phyloP scores from a whole-genome alignment of 2,329 filamentous ascomycete species.

The Fusarium citri region DNA sequence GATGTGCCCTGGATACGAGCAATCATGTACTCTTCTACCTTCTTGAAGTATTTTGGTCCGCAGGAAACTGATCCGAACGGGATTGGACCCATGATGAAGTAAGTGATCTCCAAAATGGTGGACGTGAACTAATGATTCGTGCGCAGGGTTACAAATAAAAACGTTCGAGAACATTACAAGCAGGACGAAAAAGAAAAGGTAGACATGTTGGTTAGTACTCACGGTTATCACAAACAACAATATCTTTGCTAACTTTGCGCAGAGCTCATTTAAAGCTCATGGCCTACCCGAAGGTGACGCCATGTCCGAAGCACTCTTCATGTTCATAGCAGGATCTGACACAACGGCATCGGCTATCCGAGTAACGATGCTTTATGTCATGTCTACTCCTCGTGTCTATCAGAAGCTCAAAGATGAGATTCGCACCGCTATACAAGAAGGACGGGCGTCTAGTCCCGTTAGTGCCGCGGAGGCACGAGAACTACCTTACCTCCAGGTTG shows the following conservation, averaged over 20 bases:
- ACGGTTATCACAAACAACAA: accelerated
- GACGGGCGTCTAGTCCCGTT: not conserved
- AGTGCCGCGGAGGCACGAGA: conserved; percentile 1
- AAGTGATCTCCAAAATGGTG: not conserved
- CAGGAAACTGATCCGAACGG: not conserved
- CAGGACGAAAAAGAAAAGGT: not conserved
- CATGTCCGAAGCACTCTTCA: not conserved
- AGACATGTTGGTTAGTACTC: not conserved
- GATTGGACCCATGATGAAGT: conserved; percentile 6
- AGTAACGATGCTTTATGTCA: not conserved
- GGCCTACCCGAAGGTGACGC: not conserved
- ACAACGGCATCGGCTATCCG: not conserved
- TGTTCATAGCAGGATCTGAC: conserved; percentile 8
- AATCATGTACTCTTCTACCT: accelerated
- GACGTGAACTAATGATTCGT: accelerated
- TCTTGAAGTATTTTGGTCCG: conserved; percentile 1
- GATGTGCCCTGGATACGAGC: not conserved
- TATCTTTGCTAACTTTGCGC: not conserved
- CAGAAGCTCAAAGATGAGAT: conserved; percentile 8
- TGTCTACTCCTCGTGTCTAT: not conserved
- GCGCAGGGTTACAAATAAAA: conserved; percentile 2
- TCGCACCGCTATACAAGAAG: not conserved
- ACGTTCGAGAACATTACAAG: not conserved
- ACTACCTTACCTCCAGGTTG: not conserved
- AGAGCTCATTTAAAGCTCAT: conserved; percentile 6